Base-by-base conservation (phyloP, 2,329 filamentous ascomycete genomes). In the Orbilia brochopaga region DNA sequence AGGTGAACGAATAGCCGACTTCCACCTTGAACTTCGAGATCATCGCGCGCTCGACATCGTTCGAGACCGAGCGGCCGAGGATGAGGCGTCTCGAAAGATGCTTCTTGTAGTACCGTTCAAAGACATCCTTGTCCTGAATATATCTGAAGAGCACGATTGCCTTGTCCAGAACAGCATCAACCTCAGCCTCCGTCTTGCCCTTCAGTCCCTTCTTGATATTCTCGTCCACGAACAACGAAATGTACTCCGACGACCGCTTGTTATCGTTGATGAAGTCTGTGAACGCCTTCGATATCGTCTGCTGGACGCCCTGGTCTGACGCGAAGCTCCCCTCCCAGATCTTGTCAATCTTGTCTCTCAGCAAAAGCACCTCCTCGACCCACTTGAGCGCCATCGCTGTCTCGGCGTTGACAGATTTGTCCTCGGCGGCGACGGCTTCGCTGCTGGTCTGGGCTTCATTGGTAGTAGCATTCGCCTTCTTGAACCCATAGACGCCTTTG, bases 81-180 rank as follows among this genome's bases (percentile, higher is more conserved):
- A 99, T 83, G 46, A 99, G 82, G 57, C 94, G 87, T 69, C 91
- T 89, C 50, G 91, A 93, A 23, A 99, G 84, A 80, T 99, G 94
- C 79, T 96, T 96, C 82, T 97, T 96, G 82, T 99, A 97, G 80
- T 99, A 99, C 2, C 90, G 87, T 81, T 99, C 93, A 77, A 99
- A 97, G 75, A 96, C 84, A 78, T 99, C 94, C 80, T 93, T 94
- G 77, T 97, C 93, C 62, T 88, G 86, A 40, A 99, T 85, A 76
- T 96, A 97, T 51, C 92, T 88, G 58, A 99, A 85, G 5, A 99
- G 83, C 0, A 89, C 87, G 72, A 96, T 95, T 11, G 92, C 92
- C 78, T 94, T 96, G 69, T 97, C 92, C 44, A 97, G 82, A 0
- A 96, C 86, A 6, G 81, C 79, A 76, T 97, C 93, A 13, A 97